A percentile compares a stretch with the other conserved stretches of the same genome.
These are phyloP conservation scores for Glebionis coronaria DNA, from an alignment of 129 eudicot species.

Conservation along the genomic window DNA sequence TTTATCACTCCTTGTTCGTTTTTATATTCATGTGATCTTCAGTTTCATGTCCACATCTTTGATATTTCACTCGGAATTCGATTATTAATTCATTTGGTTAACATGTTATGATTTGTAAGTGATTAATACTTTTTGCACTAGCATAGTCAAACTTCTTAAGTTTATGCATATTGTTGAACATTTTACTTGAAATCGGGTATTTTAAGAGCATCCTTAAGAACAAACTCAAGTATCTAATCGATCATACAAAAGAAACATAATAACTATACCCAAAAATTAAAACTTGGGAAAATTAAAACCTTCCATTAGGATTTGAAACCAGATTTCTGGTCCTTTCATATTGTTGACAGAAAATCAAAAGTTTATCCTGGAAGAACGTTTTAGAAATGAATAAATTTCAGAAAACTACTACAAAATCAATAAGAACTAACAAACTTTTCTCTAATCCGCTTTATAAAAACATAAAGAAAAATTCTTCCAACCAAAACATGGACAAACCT, in stretches of 20 bases:
- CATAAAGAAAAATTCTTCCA: too few species aligned
- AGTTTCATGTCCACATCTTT: conserved; percentile 1
- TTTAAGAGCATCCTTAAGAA: neutral
- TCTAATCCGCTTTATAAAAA: too few species aligned
- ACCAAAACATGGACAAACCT: too few species aligned
- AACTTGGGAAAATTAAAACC: conserved; percentile 4
- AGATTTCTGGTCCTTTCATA: neutral
- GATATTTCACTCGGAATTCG: neutral
- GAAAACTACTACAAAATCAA: too few species aligned
- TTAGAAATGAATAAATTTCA: too few species aligned
- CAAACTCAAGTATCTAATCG: neutral
- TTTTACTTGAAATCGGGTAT: neutral
- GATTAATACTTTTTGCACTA: neutral
- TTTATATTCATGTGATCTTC: conserved; percentile 1
- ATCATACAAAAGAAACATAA: neutral
- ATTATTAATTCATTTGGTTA: neutral
- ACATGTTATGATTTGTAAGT: neutral
- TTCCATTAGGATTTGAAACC: neutral
- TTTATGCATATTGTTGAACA: neutral
- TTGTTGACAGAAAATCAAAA: neutral
- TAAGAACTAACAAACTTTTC: too few species aligned
- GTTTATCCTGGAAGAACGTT: too few species aligned
- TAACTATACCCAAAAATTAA: neutral
- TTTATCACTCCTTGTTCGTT: neutral
- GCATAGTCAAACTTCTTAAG: neutral